These are phyloP conservation scores for Pythium aphanidermatum DNA, from an alignment of 352 stramenopile species.

Conservation along the genomic window DNA sequence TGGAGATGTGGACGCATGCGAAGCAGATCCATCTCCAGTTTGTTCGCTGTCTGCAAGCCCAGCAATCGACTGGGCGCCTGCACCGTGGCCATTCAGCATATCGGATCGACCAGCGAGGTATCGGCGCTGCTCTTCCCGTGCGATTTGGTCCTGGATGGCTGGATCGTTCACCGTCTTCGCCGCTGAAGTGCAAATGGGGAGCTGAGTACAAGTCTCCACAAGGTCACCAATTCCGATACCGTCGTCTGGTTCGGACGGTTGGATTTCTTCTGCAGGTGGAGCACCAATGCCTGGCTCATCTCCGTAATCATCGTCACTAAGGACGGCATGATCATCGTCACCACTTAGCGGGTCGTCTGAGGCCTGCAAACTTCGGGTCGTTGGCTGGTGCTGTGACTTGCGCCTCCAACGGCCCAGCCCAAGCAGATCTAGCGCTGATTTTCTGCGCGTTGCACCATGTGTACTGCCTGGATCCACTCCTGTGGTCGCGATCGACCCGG, in stretches of 20 bases:
- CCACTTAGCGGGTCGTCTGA: no score
- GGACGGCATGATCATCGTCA: slow-evolving; percentile 7
- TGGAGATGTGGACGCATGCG: slow-evolving; percentile 17
- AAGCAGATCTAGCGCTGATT: slow-evolving; percentile 1
- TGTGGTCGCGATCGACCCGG: no score
- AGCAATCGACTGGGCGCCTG: slow-evolving; percentile 1
- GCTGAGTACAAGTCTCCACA: no score
- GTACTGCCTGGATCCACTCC: neutral
- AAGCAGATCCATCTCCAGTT: neutral
- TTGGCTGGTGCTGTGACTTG: no score
- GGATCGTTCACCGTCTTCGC: slow-evolving; percentile 35
- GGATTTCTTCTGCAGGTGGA: no score
- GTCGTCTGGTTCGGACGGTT: slow-evolving; percentile 29
- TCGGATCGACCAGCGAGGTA: slow-evolving; percentile 43
- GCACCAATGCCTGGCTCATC: slow-evolving; percentile 1
- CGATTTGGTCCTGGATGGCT: slow-evolving; percentile 38
- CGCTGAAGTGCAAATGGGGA: no score
- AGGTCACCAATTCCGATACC: slow-evolving; percentile 52
- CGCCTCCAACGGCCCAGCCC: neutral
- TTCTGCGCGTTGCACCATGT: neutral
- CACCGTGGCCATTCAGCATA: slow-evolving; percentile 18
- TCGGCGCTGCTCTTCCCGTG: slow-evolving; percentile 40
- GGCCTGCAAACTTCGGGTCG: no score
- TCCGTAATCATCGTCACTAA: slow-evolving; percentile 6
- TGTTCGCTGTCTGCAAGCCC: neutral